phyloP scores from a whole-genome alignment of 2,329 filamentous ascomycete species.

The Trichoderma sp. region DNA sequence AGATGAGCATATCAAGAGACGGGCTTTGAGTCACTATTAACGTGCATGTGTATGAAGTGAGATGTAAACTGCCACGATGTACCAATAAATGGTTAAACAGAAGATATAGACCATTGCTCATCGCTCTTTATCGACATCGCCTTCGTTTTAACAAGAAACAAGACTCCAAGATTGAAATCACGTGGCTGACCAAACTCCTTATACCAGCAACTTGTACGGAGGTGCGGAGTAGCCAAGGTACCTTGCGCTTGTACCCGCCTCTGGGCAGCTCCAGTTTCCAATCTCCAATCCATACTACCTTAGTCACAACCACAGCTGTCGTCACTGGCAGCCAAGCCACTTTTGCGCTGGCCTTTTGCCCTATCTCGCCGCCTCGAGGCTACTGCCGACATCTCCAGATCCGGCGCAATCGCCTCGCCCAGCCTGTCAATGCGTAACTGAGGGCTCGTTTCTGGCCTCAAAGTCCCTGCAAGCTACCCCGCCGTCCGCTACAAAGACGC shows the following conservation, averaged over 20 bases:
- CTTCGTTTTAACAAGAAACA: neutral
- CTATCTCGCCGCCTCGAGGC: neutral
- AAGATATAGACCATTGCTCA: neutral
- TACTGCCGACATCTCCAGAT: conserved; percentile 1
- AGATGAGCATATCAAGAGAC: neutral
- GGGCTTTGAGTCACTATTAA: neutral
- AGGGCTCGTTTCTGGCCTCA: conserved; percentile 20
- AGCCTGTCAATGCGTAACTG: conserved; percentile 27
- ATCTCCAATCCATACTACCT: too few species aligned
- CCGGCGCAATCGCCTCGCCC: conserved; percentile 22
- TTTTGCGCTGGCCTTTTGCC: conserved; percentile 18
- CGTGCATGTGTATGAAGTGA: neutral
- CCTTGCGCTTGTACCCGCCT: too few species aligned
- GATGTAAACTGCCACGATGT: neutral
- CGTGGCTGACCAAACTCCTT: neutral
- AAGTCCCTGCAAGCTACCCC: conserved; percentile 32
- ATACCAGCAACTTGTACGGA: too few species aligned
- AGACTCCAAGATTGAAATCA: neutral
- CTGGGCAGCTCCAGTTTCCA: neutral
- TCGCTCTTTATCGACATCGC: neutral
- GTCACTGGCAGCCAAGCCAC: conserved; percentile 15
- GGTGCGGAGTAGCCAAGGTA: too few species aligned
- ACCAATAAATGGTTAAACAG: neutral
- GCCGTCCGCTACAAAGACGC: conserved; percentile 24
- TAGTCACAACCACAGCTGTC: conserved; percentile 5